These are phyloP conservation scores for Chaetoceros muelleri DNA, from an alignment of 108 stramenopile species.

Conservation along the genomic window DNA sequence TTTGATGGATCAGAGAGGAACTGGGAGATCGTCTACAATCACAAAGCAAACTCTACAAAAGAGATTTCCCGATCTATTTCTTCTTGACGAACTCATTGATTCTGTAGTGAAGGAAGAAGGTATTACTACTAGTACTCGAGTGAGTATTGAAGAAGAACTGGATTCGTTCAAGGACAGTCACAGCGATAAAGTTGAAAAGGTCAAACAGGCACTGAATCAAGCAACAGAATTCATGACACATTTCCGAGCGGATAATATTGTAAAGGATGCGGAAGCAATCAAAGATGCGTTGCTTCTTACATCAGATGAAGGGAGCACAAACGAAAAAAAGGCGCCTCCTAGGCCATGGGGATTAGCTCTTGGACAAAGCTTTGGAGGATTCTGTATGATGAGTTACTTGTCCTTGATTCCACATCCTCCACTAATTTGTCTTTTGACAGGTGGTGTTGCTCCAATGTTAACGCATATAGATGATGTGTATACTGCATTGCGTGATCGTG, in stretches of 20 bases:
- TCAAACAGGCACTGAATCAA: constrained; percentile 31
- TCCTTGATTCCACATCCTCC: constrained; percentile 59
- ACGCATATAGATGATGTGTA: constrained; percentile 60
- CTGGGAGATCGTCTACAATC: constrained; percentile 71
- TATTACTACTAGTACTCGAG: background rate
- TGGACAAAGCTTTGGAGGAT: constrained; percentile 92
- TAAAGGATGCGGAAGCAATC: constrained; percentile 82
- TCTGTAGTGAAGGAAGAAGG: background rate
- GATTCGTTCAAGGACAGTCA: constrained; percentile 1
- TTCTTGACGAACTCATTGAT: constrained; percentile 27
- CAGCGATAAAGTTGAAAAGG: constrained; percentile 19
- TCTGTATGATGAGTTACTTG: constrained; percentile 86
- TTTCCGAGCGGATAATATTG: constrained; percentile 87
- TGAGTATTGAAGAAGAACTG: constrained; percentile 2
- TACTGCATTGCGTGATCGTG: constrained; percentile 59
- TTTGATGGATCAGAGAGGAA: constrained; percentile 93
- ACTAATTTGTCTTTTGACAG: constrained; percentile 66
- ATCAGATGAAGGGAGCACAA: constrained; percentile 1
- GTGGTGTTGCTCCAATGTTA: constrained; percentile 86
- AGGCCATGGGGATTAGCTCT: constrained; percentile 68
- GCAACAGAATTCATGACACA: constrained; percentile 61
- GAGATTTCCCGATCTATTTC: constrained; percentile 69
- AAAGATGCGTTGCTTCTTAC: constrained; percentile 44
- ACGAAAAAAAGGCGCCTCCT: constrained; percentile 6
- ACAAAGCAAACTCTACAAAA: constrained; percentile 59